phyloP scores from a whole-genome alignment of 2,329 filamentous ascomycete species.

The Penicillium sp. region DNA sequence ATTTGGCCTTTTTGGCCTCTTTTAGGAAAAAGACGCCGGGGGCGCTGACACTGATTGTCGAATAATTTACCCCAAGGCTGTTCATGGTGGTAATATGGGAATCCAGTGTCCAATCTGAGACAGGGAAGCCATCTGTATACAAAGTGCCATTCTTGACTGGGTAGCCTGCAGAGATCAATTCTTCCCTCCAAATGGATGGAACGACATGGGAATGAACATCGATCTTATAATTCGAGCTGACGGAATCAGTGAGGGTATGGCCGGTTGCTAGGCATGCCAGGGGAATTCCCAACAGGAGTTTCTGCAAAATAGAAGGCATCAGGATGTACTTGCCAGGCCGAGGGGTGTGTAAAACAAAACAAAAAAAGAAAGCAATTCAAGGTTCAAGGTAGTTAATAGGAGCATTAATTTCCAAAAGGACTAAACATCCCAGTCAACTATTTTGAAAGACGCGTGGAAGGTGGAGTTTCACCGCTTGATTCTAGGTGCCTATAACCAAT shows the following conservation, averaged over 20 bases:
- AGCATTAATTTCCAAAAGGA: background rate
- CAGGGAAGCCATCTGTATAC: slow-evolving; percentile 11
- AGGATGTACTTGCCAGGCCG: background rate
- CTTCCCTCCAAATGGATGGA: slow-evolving; percentile 7
- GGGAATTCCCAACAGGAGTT: background rate
- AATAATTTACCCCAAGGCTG: slow-evolving; percentile 10
- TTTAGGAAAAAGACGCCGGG: slow-evolving; percentile 10
- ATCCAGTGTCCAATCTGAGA: slow-evolving; percentile 11
- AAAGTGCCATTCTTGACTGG: slow-evolving; percentile 9
- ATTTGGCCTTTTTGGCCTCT: slow-evolving; percentile 5
- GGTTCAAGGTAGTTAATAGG: background rate
- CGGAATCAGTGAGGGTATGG: slow-evolving; percentile 1
- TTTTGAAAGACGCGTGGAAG: background rate
- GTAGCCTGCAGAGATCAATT: slow-evolving; percentile 5
- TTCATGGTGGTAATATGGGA: slow-evolving; percentile 7
- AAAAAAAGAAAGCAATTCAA: background rate
- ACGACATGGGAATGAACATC: slow-evolving; percentile 19
- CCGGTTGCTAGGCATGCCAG: background rate
- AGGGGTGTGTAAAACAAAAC: background rate
- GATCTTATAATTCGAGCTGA: slow-evolving; percentile 11
- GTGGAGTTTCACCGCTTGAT: background rate
- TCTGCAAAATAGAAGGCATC: slow-evolving; percentile 1
- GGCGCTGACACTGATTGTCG: slow-evolving; percentile 8
- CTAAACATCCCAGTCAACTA: background rate
- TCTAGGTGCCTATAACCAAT: background rate